Base-by-base conservation (phyloP, 768 basidiomycete genomes). In the Suillus luteus region DNA sequence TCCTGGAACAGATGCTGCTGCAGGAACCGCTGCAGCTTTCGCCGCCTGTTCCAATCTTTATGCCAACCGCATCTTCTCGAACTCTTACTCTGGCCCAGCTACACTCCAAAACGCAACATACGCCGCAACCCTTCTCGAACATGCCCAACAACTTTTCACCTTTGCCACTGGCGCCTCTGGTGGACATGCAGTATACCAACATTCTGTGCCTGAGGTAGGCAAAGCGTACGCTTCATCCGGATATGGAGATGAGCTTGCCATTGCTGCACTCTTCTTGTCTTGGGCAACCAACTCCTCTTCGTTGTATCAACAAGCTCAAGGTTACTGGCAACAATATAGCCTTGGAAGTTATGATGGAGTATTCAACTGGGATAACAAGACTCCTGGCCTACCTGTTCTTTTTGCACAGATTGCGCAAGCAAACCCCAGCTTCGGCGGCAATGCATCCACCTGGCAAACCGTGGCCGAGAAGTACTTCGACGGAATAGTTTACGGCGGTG, bases 291-390 rank as follows among this genome's bases (percentile, higher is more conserved):
- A 89, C 62, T 85, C 85, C 1, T 78, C 85, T 10, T 74, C 79
- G 3, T 79, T 84, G 61, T 93, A 87, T 69, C 71, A 80, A 24
- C 84, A 91, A 64, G 92, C 92, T 1, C 81, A 86, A 70, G 72
- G 77, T 8, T 85, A 85, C 70, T 94, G 87, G 73, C 70, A 76
- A 11, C 76, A 84, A 38, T 91, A 85, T 70, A 73, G 80, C 27
- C 79, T 96, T 0, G 73, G 76, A 2, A 79, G 80, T 1, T 77
- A 82, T 40, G 76, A 87, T 52, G 76, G 79, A 2, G 86, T 90
- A 6, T 91, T 95, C 76, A 95, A 95, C 72, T 98, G 95, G 95
- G 95, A 95, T 71, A 84, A 86, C 3, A 91, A 92, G 73, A 85
- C 84, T 1, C 90, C 93, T 1, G 95, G 88, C 2, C 70, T 93